Evolutionary conservation across 2,329 filamentous ascomycete genomes (phyloP), one percentile per base, ranked within the genome.

Genomic region (Leptographium lundbergii): DNA sequence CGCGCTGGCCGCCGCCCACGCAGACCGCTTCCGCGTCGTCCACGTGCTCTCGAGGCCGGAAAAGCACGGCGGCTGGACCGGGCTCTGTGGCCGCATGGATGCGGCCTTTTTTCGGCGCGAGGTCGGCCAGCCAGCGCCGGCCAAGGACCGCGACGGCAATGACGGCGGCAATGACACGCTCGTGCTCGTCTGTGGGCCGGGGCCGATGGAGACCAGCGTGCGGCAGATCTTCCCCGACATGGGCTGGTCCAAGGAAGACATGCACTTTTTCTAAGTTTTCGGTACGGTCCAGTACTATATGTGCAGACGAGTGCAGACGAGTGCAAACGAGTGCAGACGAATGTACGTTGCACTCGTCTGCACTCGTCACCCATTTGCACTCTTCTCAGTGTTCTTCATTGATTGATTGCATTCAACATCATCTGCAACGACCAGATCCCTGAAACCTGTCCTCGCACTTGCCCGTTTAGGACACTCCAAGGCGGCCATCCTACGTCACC

Each of bases 101-200:
- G 75, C 73, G 62, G 75, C 77, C 2, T 69, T 95, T 59, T 72
- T 94, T 36, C 74, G 80, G 63, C 77, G 80, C 61, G 80, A 89
- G 61, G 73, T 81, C 7, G 76, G 55, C 13, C 19, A 22, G 51
- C 39, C 56, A 63, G 39, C 63, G 5, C 66, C 47, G 51, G 53
- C 36, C 3, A 6, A 29, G 11, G 53, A 27, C 29, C 7, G 4
- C 19, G 14, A 69, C 63, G 74, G 34, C 34, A 11, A n/a, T n/a
- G n/a, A n/a, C n/a, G n/a, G 34, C 34, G 36, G 74, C 0, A 77
- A 80, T 61, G 77, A 80, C 14, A 10, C 9, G 0, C 69, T 96
- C 75, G 83, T 89, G 17, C 71, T 96, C 60, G 77, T 95, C 19
- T 96, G 91, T 72, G 91, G 91, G 2, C 91, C 91, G 0, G 81